Percentiles rank a stretch among this genome's conserved stretches.
These are phyloP conservation scores for Vicia faba DNA, from an alignment of 306 rosid genomes.

Conservation along the genomic window DNA sequence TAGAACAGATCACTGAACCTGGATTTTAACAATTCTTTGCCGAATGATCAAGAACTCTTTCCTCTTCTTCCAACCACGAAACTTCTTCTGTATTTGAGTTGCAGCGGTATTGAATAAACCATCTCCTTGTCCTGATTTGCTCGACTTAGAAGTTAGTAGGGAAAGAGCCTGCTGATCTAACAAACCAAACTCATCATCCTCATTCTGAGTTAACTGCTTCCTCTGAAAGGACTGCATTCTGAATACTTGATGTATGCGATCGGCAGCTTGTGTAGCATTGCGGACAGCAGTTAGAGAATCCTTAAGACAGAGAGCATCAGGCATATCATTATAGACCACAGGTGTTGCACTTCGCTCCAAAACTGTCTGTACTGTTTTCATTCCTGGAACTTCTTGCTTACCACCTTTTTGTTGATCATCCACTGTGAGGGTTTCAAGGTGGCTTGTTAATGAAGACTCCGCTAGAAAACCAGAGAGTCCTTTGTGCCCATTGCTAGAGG, in stretches of 20 bases:
- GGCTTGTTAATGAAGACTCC: conserved; percentile 63
- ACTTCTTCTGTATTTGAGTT: conserved; percentile 79
- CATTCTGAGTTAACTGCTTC: conserved; percentile 50
- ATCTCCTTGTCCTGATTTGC: conserved; percentile 55
- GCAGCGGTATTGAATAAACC: conserved; percentile 68
- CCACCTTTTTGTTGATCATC: conserved; percentile 54
- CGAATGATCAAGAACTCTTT: conserved; percentile 82
- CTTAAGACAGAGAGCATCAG: conserved; percentile 66
- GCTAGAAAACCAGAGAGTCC: conserved; percentile 89
- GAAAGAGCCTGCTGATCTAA: conserved; percentile 62
- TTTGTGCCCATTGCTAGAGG: conserved; percentile 75
- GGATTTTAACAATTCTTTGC: conserved; percentile 88
- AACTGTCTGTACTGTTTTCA: conserved; percentile 59
- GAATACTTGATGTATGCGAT: conserved; percentile 70
- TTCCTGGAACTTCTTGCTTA: conserved; percentile 45
- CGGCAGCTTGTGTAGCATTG: conserved; percentile 89
- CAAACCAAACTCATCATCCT: conserved; percentile 54
- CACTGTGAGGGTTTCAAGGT: conserved; percentile 56
- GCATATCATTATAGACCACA: conserved; percentile 47
- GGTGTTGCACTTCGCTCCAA: conserved; percentile 77
- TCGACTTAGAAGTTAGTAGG: conserved; percentile 49
- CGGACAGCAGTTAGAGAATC: conserved; percentile 84
- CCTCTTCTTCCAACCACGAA: conserved; percentile 90
- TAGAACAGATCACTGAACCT: conserved; percentile 52
- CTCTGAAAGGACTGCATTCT: conserved; percentile 84